These are phyloP conservation scores for Candida broadrunensis DNA, from an alignment of 805 yeast genomes.

Conservation along the genomic window DNA sequence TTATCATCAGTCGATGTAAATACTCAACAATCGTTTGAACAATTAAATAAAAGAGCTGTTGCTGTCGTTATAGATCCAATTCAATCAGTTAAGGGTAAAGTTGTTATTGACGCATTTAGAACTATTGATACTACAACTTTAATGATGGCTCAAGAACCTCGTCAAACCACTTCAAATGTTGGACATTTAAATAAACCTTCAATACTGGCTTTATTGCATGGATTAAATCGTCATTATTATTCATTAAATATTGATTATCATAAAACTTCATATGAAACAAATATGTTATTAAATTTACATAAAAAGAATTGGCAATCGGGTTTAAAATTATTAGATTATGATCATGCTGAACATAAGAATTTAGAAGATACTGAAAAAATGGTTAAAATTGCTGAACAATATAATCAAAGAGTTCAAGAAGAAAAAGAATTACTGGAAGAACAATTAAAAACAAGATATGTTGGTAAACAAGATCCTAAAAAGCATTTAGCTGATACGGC, in stretches of 20 bases:
- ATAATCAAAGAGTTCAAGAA: slow-evolving; percentile 86
- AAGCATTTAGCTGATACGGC: slow-evolving; percentile 92
- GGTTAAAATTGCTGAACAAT: slow-evolving; percentile 87
- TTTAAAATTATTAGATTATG: slow-evolving; percentile 71
- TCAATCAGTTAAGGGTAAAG: slow-evolving; percentile 98
- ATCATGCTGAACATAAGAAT: slow-evolving; percentile 73
- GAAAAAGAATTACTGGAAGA: slow-evolving; percentile 87
- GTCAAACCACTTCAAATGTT: slow-evolving; percentile 94
- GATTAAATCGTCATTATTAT: slow-evolving; percentile 93
- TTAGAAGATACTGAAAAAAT: slow-evolving; percentile 68
- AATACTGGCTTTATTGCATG: slow-evolving; percentile 95
- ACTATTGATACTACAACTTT: slow-evolving; percentile 81
- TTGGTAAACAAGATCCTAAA: slow-evolving; percentile 98
- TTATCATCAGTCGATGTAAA: slow-evolving; percentile 94
- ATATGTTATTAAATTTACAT: slow-evolving; percentile 90
- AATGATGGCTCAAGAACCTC: slow-evolving; percentile 96
- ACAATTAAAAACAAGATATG: slow-evolving; percentile 90
- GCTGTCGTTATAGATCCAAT: slow-evolving; percentile 99
- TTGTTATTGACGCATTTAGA: slow-evolving; percentile 97
- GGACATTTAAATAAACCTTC: slow-evolving; percentile 95
- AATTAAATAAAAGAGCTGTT: slow-evolving; percentile 90
- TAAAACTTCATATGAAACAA: slow-evolving; percentile 88
- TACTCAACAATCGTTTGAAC: slow-evolving; percentile 97
- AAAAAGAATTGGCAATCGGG: slow-evolving; percentile 97
- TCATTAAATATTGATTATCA: slow-evolving; percentile 92